Percentiles rank a stretch among this genome's conserved stretches.
Conservation (phyloP, 495 filamentous ascomycete genomes). For the Hypomontagnella submonticulosa region DNA sequence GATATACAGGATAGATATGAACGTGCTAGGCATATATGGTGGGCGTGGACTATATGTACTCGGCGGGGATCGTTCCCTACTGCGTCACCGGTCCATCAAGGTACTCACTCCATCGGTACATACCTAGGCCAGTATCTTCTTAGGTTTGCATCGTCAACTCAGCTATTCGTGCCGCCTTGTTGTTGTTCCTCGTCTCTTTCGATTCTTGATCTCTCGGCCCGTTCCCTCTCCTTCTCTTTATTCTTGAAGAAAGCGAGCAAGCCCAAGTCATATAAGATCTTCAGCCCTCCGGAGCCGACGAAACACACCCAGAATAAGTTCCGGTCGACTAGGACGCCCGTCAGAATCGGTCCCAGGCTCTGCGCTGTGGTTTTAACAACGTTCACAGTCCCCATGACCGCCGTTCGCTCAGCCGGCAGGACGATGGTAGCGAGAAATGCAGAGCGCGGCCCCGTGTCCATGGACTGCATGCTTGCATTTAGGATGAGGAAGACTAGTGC, state of each 20-base stretch:
- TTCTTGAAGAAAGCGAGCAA: constrained; percentile 74
- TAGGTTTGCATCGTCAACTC: background rate
- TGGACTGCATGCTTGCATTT: constrained; percentile 68
- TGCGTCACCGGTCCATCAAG: constrained; percentile 34
- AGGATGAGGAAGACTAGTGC: constrained; percentile 70
- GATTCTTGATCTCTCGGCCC: constrained; percentile 19
- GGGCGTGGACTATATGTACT: background rate
- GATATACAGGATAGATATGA: background rate
- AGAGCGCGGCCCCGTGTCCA: constrained; percentile 85
- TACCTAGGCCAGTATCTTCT: background rate
- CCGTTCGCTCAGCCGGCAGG: constrained; percentile 79
- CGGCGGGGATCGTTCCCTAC: background rate
- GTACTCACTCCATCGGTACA: constrained; percentile 17
- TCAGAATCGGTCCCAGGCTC: constrained; percentile 74
- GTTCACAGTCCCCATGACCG: constrained; percentile 79
- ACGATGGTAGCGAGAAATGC: constrained; percentile 83
- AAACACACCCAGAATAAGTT: constrained; percentile 79
- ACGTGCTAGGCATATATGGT: too few relatives aligned
- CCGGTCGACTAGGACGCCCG: constrained; percentile 73
- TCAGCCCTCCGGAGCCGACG: constrained; percentile 73
- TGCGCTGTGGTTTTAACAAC: constrained; percentile 73
- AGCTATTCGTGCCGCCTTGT: background rate
- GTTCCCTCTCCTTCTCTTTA: constrained; percentile 41
- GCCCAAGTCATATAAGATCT: constrained; percentile 77
- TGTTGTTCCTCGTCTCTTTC: constrained; percentile 14